A percentile compares a stretch with the other conserved stretches of the same genome.
Conservation (phyloP, 2,329 filamentous ascomycete genomes). For the Aspergillus unguis region DNA sequence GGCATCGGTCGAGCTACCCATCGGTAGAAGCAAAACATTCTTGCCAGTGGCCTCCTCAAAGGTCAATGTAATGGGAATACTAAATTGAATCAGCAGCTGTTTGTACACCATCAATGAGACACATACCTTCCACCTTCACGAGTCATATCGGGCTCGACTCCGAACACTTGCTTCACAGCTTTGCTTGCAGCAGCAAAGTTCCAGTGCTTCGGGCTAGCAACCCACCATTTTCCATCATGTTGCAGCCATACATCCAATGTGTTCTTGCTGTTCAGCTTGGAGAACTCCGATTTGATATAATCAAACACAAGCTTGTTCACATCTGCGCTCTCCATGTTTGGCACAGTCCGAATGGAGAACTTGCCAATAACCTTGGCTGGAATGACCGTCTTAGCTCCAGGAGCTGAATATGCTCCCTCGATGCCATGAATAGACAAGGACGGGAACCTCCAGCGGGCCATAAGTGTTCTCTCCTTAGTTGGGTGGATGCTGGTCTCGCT, state of each 20-base stretch:
- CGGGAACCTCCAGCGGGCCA: conserved; percentile 94
- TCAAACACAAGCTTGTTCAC: conserved; percentile 83
- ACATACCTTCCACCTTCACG: conserved; percentile 84
- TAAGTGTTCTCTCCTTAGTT: conserved; percentile 87
- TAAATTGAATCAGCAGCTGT: conserved; percentile 40
- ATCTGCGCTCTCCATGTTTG: conserved; percentile 89
- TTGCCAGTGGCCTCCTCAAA: conserved; percentile 98
- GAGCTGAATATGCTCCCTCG: conserved; percentile 89
- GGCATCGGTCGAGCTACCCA: conserved; percentile 95
- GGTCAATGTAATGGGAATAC: conserved; percentile 93
- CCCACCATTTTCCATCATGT: conserved; percentile 98
- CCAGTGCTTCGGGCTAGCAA: conserved; percentile 96
- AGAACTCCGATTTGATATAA: conserved; percentile 79
- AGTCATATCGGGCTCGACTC: conserved; percentile 89
- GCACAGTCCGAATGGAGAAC: conserved; percentile 96
- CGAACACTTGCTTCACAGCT: conserved; percentile 94
- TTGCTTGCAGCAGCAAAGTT: conserved; percentile 94
- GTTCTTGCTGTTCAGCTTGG: conserved; percentile 89
- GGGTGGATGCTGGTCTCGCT: conserved; percentile 82
- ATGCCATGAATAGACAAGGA: conserved; percentile 92
- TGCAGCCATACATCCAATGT: conserved; percentile 74
- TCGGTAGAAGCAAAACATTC: conserved; percentile 91
- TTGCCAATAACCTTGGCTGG: conserved; percentile 97
- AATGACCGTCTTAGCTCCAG: conserved; percentile 97
- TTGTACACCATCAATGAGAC: conserved; percentile 2